Conservation (phyloP, 2,329 filamentous ascomycete species). For the Orbilia javanica region DNA sequence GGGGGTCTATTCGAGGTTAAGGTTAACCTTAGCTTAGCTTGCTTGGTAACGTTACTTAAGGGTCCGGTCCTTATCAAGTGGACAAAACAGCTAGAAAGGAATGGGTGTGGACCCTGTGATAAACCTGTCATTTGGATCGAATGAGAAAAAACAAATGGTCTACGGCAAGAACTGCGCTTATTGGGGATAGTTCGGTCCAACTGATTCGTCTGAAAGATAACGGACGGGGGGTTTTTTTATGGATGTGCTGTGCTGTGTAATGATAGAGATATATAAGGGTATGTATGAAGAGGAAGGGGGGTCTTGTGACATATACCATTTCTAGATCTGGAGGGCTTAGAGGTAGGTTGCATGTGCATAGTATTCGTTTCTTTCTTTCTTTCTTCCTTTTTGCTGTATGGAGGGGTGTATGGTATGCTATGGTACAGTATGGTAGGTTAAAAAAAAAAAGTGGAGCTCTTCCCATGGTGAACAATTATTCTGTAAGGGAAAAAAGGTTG, state of each 20-base stretch:
- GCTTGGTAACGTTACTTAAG: background rate
- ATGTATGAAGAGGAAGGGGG: background rate
- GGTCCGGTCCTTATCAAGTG: background rate
- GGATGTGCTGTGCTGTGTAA: too few species aligned
- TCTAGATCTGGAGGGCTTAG: background rate
- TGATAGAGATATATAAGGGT: too few species aligned
- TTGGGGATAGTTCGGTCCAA: background rate
- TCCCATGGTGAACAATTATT: too few species aligned
- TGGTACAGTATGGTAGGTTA: too few species aligned
- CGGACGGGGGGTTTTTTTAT: too few species aligned
- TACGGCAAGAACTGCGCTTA: background rate
- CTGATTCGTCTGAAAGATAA: slow-evolving; percentile 3
- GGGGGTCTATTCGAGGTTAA: too few species aligned
- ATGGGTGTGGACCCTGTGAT: slow-evolving; percentile 25
- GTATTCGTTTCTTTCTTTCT: too few species aligned
- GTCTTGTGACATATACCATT: slow-evolving; percentile 9
- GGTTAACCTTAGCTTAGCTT: too few species aligned
- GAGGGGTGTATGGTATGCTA: too few species aligned
- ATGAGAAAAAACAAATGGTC: background rate
- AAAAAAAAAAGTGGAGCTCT: background rate
- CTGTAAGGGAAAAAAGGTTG: too few species aligned
- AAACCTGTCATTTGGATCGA: background rate
- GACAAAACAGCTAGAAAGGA: background rate
- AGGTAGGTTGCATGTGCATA: background rate
- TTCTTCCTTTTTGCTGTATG: too few species aligned